Percentiles rank a stretch among this genome's conserved stretches.
Evolutionary conservation across 2,329 filamentous ascomycete genomes (phyloP).

Genomic region (Epichloe gansuensis): DNA sequence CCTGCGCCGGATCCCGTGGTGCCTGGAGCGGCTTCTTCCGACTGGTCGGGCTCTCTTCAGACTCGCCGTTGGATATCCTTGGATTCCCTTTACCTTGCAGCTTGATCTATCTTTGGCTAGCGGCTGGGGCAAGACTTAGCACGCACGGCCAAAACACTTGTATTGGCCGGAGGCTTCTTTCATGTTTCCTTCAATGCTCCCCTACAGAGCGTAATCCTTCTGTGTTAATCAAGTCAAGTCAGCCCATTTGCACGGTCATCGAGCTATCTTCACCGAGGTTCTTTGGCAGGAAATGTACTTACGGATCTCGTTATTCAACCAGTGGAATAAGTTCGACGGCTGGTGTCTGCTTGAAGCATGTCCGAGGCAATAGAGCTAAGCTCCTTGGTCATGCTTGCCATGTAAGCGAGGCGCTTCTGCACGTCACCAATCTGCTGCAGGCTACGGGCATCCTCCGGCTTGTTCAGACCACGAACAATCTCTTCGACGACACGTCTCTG

Average conservation of each 20-base stretch:
- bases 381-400: conserved; percentile 34
- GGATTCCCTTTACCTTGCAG: neutral
- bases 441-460: conserved; percentile 40
- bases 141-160: neutral
- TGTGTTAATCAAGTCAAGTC: neutral
- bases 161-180: neutral
- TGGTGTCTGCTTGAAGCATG: neutral
- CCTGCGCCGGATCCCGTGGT: neutral
- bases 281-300: neutral
- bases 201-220: neutral
- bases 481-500: conserved; percentile 52
- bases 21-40: neutral
- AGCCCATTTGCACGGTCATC: neutral
- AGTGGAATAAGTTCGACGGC: conserved; percentile 2
- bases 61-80: neutral
- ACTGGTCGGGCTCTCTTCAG: neutral
- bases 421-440: conserved; percentile 41
- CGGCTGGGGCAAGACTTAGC: neutral
- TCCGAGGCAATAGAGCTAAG: neutral
- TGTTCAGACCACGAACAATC: conserved; percentile 38
- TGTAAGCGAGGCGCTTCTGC: conserved; percentile 36
- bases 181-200: neutral
- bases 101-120: neutral
- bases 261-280: neutral
- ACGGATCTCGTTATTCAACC: conserved; percentile 2